These are phyloP conservation scores for Tagetes patula DNA, from an alignment of 129 eudicot genomes.

Conservation along the genomic window DNA sequence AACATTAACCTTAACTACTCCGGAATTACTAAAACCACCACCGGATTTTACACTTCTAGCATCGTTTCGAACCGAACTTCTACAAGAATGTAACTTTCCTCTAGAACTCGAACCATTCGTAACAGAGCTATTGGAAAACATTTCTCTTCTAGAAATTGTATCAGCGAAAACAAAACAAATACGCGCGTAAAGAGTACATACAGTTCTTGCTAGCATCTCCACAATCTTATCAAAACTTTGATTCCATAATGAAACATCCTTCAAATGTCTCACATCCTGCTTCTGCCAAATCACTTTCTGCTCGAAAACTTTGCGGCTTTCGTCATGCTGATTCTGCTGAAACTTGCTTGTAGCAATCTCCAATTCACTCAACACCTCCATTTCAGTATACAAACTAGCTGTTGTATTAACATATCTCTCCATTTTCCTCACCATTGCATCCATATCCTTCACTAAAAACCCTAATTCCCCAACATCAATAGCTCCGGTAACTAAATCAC, in stretches of 20 bases:
- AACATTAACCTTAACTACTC: conserved; percentile 17
- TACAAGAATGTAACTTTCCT: conserved; percentile 33
- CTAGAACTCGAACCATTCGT: conserved; percentile 32
- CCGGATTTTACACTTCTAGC: conserved; percentile 27
- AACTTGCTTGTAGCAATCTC: conserved; percentile 62
- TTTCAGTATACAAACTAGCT: conserved; percentile 55
- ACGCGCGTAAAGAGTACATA: conserved; percentile 71
- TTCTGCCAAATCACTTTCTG: conserved; percentile 91
- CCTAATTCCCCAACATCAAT: conserved; percentile 67
- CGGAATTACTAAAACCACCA: conserved; percentile 37
- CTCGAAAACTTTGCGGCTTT: conserved; percentile 63
- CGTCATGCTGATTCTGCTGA: conserved; percentile 64
- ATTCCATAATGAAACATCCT: conserved; percentile 78
- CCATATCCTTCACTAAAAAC: conserved; percentile 89
- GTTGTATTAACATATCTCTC: conserved; percentile 77
- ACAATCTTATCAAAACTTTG: conserved; percentile 81
- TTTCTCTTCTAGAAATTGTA: conserved; percentile 38
- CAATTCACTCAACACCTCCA: conserved; percentile 78
- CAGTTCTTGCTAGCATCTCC: conserved; percentile 73
- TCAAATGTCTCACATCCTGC: conserved; percentile 73
- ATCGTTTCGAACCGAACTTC: conserved; percentile 37
- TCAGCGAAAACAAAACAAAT: conserved; percentile 57
- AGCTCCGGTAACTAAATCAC: conserved; percentile 57
- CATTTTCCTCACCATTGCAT: conserved; percentile 73
- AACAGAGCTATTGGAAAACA: conserved; percentile 31